Percentiles rank a stretch among this genome's conserved stretches.
These are phyloP conservation scores for Ustilago hordei DNA, from an alignment of 1,284 basidiomycete species.

Conservation along the genomic window DNA sequence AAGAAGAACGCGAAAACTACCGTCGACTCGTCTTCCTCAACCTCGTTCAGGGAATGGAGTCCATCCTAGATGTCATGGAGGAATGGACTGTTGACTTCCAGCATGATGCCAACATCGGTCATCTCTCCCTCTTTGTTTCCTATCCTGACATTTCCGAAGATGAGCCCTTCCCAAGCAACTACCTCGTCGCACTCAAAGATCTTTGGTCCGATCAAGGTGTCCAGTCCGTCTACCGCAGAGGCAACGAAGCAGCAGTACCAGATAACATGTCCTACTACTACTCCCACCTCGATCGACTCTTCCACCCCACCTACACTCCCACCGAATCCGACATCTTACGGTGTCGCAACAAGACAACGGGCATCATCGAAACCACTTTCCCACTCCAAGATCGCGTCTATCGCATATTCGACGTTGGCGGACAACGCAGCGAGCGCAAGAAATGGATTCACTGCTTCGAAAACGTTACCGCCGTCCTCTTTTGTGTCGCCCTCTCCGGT, in stretches of 20 bases:
- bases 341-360: conserved; percentile 86
- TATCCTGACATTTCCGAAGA: conserved; percentile 75
- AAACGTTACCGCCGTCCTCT: conserved; percentile 80
- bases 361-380: conserved; percentile 93
- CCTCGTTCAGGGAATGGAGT: conserved; percentile 84
- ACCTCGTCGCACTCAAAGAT: conserved; percentile 76
- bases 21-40: conserved; percentile 93
- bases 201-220: conserved; percentile 85
- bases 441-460: conserved; percentile 74
- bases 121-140: conserved; percentile 53
- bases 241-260: conserved; percentile 86
- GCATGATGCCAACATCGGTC: conserved; percentile 68
- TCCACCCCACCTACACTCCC: conserved; percentile 78
- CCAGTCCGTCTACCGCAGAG: conserved; percentile 79
- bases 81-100: conserved; percentile 82
- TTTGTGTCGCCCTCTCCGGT: conserved; percentile 85
- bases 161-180: conserved; percentile 79
- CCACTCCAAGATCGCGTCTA: conserved; percentile 69
- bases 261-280: conserved; percentile 81
- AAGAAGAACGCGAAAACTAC: conserved; percentile 78
- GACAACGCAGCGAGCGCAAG: conserved; percentile 87
- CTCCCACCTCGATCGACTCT: conserved; percentile 81
- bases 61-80: conserved; percentile 86
- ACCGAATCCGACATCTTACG: conserved; percentile 82
- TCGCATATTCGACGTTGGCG: conserved; percentile 88